Percentiles rank a stretch among this genome's conserved stretches.
Evolutionary conservation across 2,329 filamentous ascomycete species (phyloP).

Genomic region (Aurifilum marmelostoma): DNA sequence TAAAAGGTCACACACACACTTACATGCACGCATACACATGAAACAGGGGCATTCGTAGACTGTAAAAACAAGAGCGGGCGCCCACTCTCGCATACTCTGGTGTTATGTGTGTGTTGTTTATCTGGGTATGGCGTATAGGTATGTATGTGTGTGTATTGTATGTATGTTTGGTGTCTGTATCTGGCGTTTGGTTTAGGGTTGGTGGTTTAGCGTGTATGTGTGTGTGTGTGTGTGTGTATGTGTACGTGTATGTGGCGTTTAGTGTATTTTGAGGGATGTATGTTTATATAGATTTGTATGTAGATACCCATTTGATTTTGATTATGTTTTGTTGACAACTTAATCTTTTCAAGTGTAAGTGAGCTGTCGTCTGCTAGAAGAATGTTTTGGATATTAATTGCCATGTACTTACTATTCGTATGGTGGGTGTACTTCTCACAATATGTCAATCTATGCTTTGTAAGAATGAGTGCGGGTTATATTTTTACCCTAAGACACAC

Average conservation of each 20-base stretch:
- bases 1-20: constrained; percentile 32
- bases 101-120: constrained; percentile 39
- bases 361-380: too few species aligned
- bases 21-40: constrained; percentile 26
- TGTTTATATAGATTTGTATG: neutral
- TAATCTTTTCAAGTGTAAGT: too few species aligned
- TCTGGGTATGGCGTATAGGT: constrained; percentile 1
- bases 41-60: constrained; percentile 20
- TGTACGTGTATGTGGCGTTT: neutral
- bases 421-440: too few species aligned
- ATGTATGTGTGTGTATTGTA: constrained; percentile 27
- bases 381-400: too few species aligned
- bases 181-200: constrained; percentile 21
- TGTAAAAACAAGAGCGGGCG: constrained; percentile 29
- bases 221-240: neutral
- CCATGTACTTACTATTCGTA: too few species aligned
- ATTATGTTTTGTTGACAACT: too few species aligned
- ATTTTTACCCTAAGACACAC: too few species aligned
- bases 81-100: constrained; percentile 18
- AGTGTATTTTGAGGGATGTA: neutral
- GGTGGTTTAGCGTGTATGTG: neutral
- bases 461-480: neutral
- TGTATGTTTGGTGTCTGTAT: constrained; percentile 25
- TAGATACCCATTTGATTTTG: constrained; percentile 4
- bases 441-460: too few species aligned